Conservation (phyloP, 257 asterid species). For the Anisodus acutangulus region DNA sequence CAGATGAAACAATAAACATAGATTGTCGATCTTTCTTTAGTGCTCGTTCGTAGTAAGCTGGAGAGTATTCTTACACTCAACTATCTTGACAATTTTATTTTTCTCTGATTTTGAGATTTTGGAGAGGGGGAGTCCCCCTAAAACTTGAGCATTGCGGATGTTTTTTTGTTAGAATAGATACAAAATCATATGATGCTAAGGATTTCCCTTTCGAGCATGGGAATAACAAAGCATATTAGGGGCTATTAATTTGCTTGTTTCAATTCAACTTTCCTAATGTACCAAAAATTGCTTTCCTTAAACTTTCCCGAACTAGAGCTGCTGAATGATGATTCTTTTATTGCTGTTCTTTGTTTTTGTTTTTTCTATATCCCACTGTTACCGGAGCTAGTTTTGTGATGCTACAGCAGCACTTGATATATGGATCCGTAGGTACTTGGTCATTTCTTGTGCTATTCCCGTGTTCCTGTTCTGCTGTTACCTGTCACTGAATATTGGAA, state of each 20-base stretch:
- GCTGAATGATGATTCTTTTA: not conserved
- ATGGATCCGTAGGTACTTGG: not conserved
- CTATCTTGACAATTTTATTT: conserved; percentile 23
- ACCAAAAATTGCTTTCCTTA: not conserved
- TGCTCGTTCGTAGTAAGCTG: conserved; percentile 29
- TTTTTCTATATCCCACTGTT: not conserved
- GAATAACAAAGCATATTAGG: conserved; percentile 29
- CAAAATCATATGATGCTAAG: conserved; percentile 25
- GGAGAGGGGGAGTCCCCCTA: conserved; percentile 28
- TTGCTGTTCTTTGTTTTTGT: not conserved
- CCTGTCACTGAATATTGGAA: not conserved
- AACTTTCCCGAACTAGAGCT: not conserved
- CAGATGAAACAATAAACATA: conserved; percentile 45
- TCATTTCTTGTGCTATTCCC: conserved; percentile 15
- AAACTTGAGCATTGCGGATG: conserved; percentile 27
- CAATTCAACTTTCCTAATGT: not conserved
- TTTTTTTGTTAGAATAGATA: conserved; percentile 30
- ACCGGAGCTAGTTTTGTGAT: not conserved
- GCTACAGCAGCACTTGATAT: not conserved
- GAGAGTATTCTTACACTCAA: conserved; percentile 30
- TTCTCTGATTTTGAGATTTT: conserved; percentile 20
- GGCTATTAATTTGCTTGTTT: not conserved
- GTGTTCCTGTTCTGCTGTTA: not conserved
- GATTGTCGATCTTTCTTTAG: conserved; percentile 35
- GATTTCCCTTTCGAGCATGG: not conserved